Base-by-base conservation (phyloP, 2,329 filamentous ascomycete genomes). In the Botryotinia calthae region DNA sequence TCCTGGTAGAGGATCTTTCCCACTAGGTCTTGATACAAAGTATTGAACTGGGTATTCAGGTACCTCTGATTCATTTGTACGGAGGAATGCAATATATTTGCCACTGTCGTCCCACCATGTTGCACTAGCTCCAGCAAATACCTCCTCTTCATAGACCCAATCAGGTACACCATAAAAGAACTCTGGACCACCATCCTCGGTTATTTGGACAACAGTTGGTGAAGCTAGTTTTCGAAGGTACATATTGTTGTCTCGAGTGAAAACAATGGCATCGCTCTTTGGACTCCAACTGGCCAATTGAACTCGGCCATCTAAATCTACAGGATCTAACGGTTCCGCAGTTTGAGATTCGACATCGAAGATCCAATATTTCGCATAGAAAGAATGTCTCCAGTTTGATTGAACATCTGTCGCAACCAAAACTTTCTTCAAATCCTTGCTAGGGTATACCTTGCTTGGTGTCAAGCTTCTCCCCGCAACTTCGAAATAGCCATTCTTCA, bases 41-140 rank as follows among this genome's bases (percentile, higher is more conserved):
- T 97, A 99, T 79, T 98, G 92, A 14, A 99, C 88, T 1, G 95
- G 94, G 78, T 94, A 99, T 76, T 95, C 93, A 0, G 95, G 95
- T 0, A 99, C 96, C 37, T 88, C 87, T 0, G 94, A 94, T 83
- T 99, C 97, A 81, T 99, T 96, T 9, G 96, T 99, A 44, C 94
- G 91, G 74, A 99, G 84, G 81, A 97, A 99, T 34, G 96, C 94
- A 73, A 99, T 84, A 80, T 93, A 97, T 78, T 94, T 91, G 69
- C 95, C 96, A 81, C 97, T 93, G 51, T 91, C 87, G 48, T 94
- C 95, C 95, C 95, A 99, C 96, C 97, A 99, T 1, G 95, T 97
- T 8, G 93, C 95, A 74, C 89, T 93, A 77, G 93, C 92, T 1
- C 88, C 91, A 22, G 85, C 82, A 75, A 98, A 93, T 4, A 97